Evolutionary conservation across 1,284 basidiomycete species (phyloP).

Genomic region (Cryptococcus sp.): DNA sequence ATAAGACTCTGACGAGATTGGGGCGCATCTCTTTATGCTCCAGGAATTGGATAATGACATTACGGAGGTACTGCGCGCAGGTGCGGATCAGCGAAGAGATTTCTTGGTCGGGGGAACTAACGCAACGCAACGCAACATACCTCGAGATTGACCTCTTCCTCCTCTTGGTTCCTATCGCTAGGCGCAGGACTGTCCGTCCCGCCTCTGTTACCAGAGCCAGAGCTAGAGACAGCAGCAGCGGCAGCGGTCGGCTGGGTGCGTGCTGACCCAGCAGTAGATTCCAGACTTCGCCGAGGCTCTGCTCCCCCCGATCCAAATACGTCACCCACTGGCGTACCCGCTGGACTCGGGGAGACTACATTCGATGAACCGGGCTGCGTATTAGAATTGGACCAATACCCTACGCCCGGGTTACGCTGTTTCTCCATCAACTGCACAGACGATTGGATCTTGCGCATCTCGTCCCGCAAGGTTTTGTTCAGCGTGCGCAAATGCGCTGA

Average conservation of each 20-base stretch:
- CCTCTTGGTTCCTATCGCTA: constrained; percentile 57
- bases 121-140: constrained; percentile 28
- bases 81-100: background rate
- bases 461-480: constrained; percentile 87
- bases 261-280: constrained; percentile 11
- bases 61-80: constrained; percentile 70
- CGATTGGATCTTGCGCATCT: constrained; percentile 87
- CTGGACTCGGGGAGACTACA: constrained; percentile 39
- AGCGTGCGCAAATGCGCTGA: constrained; percentile 33
- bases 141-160: constrained; percentile 89
- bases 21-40: constrained; percentile 90
- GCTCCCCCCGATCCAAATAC: constrained; percentile 48
- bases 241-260: background rate
- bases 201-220: background rate
- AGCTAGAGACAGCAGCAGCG: background rate
- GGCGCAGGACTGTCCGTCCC: constrained; percentile 10
- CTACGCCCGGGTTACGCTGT: constrained; percentile 87
- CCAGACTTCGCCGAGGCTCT: constrained; percentile 51
- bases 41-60: constrained; percentile 89
- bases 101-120: too few species aligned
- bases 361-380: constrained; percentile 1
- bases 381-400: constrained; percentile 68
- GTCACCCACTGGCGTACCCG: constrained; percentile 2
- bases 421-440: constrained; percentile 84
- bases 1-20: constrained; percentile 82